Percentiles rank a stretch among this genome's conserved stretches.
Conservation (phyloP, 768 basidiomycete species). For the Mycena galericulata region DNA sequence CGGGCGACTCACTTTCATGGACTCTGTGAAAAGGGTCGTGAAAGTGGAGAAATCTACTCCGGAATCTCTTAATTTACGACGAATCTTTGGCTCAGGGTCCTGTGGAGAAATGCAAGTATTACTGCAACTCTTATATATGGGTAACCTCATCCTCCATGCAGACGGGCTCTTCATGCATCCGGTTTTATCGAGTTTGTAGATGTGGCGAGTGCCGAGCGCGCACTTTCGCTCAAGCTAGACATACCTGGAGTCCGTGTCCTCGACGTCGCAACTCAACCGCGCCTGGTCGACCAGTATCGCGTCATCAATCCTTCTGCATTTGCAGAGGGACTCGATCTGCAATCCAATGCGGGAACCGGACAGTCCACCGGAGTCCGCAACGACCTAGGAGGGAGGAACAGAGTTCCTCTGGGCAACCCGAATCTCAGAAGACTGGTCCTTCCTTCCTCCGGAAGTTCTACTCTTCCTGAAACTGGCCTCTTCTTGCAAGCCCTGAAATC, state of each 20-base stretch:
- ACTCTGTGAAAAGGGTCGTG: constrained; percentile 39
- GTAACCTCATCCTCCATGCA: neutral
- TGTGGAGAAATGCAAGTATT: constrained; percentile 29
- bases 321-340: constrained; percentile 11
- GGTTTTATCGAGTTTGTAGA: constrained; percentile 37
- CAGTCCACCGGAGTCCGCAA: constrained; percentile 10
- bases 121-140: neutral
- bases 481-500: constrained; percentile 30
- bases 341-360: constrained; percentile 3
- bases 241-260: constrained; percentile 36
- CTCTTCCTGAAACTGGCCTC: constrained; percentile 18
- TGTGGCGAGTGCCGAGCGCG: constrained; percentile 38
- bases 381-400: constrained; percentile 1
- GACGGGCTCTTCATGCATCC: constrained; percentile 33
- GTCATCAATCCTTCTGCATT: constrained; percentile 33
- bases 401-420: constrained; percentile 6
- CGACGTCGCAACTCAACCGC: constrained; percentile 34
- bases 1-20: constrained; percentile 31
- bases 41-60: constrained; percentile 40
- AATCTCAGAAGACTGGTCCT: neutral
- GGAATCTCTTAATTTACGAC: constrained; percentile 27
- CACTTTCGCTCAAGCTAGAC: constrained; percentile 36
- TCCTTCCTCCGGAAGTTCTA: neutral
- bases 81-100: constrained; percentile 23
- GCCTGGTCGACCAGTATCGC: constrained; percentile 34